These are phyloP conservation scores for Periconia macrospinosa DNA, from an alignment of 2,329 filamentous ascomycete species.

Conservation along the genomic window DNA sequence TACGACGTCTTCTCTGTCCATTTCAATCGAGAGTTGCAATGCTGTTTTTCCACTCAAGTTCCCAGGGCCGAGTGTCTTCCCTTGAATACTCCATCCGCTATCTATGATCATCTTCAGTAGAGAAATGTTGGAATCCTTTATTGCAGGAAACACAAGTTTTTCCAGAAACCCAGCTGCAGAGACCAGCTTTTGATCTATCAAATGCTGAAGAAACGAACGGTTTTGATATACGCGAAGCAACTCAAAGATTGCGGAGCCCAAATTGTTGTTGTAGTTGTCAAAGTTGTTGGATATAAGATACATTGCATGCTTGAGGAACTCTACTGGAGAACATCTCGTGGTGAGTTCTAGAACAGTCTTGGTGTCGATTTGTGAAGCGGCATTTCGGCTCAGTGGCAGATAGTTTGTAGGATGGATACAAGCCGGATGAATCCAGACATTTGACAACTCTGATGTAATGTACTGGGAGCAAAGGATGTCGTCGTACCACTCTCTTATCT, in stretches of 20 bases:
- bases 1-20: background rate
- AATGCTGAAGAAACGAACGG: background rate
- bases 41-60: background rate
- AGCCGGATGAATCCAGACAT: background rate
- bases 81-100: background rate
- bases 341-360: background rate
- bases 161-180: constrained; percentile 5
- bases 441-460: background rate
- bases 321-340: background rate
- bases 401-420: background rate
- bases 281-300: constrained; percentile 5
- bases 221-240: background rate
- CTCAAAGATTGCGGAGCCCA: background rate
- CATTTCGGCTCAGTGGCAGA: background rate
- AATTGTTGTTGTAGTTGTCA: background rate
- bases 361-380: background rate
- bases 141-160: constrained; percentile 8
- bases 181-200: background rate
- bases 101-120: constrained; percentile 6
- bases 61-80: background rate
- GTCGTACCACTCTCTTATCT: background rate
- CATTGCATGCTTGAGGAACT: constrained; percentile 2
- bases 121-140: background rate
- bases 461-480: background rate
- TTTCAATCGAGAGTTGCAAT: constrained; percentile 3